Evolutionary conservation across 2,329 filamentous ascomycete genomes (phyloP), one percentile per base, ranked within the genome.

Genomic region (Aspergillus spinulosporus): DNA sequence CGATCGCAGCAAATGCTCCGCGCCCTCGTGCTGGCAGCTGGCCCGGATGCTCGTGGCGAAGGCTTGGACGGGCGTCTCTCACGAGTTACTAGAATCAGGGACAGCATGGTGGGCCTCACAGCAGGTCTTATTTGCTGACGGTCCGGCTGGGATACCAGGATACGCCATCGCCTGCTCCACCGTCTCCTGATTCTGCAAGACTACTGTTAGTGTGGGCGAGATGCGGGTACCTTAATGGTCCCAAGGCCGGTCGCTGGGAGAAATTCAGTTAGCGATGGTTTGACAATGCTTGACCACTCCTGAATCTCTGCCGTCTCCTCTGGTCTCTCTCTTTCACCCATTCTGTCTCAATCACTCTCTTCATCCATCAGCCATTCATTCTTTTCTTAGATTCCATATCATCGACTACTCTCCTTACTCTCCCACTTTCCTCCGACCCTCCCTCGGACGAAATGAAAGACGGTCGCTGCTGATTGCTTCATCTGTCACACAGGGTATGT

Each of bases 401-500:
- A n/a, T n/a, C n/a, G n/a, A n/a, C 21, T 21, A 21, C 21, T 21
- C 21, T 40, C 40, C 54, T 54, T 39, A 46, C 47, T 52, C 44
- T 15, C 52, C 15, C 53, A 48, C 29, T 26, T 49, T 37, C 42
- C 47, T 37, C 21, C 37, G 44, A 39, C 42, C 48, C 46, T 40
- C 21, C n/a, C 55, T 58, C 43, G 48, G 49, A 52, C 56, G 49
- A 51, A 54, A 60, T 60, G 58, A 60, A 51, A 43, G 12, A 44
- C 44, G 44, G 34, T 37, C 46, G 29, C 53, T 60, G 26, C 37
- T 61, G 51, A 54, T 56, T 52, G 59, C 51, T 57, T 58, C 52
- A 59, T 56, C 54, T 53, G 58, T 62, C 58, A 59, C 58, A 60
- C 58, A 47, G 60, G 34, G 61, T 63, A 62, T 39, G 56, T 56